phyloP scores from a whole-genome alignment of 208 protist genomes.

The Angomonas deanei region DNA sequence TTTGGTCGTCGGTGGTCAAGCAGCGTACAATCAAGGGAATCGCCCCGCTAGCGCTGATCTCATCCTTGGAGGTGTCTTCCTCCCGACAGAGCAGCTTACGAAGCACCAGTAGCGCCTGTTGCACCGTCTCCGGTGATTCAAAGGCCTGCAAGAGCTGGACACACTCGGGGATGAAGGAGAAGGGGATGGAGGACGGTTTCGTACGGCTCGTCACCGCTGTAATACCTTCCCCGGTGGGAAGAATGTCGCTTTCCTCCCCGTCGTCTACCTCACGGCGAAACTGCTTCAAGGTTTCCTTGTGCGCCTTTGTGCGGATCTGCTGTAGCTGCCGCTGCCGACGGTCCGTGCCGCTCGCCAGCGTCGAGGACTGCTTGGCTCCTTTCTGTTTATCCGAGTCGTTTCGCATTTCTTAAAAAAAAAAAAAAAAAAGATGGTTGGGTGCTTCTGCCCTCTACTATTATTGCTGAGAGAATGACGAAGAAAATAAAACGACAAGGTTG shows the following conservation, averaged over 20 bases:
- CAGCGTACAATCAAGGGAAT: slow-evolving; percentile 94
- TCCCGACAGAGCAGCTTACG: slow-evolving; percentile 92
- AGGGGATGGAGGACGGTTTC: slow-evolving; percentile 50
- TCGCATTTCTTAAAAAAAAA: slow-evolving; percentile 1
- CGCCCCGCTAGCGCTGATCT: slow-evolving; percentile 91
- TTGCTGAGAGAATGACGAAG: background rate
- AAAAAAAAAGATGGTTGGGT: slow-evolving; percentile 1
- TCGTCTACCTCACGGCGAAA: background rate
- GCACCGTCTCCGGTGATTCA: slow-evolving; percentile 41
- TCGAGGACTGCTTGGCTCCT: background rate
- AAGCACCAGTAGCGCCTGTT: slow-evolving; percentile 74
- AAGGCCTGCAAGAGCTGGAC: slow-evolving; percentile 54
- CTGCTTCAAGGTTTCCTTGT: background rate
- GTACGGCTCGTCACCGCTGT: slow-evolving; percentile 26
- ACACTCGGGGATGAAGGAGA: slow-evolving; percentile 56
- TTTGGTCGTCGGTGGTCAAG: slow-evolving; percentile 67
- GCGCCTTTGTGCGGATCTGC: background rate
- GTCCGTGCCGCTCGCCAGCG: background rate
- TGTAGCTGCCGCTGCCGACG: background rate
- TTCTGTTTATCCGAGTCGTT: background rate
- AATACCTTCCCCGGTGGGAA: slow-evolving; percentile 4
- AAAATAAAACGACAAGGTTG: slow-evolving; percentile 10
- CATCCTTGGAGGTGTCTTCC: slow-evolving; percentile 93
- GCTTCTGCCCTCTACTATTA: background rate
- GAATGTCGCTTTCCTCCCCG: background rate